phyloP scores from a whole-genome alignment of 371 early-diverging fungal genomes.

The Mucor circinelloides region DNA sequence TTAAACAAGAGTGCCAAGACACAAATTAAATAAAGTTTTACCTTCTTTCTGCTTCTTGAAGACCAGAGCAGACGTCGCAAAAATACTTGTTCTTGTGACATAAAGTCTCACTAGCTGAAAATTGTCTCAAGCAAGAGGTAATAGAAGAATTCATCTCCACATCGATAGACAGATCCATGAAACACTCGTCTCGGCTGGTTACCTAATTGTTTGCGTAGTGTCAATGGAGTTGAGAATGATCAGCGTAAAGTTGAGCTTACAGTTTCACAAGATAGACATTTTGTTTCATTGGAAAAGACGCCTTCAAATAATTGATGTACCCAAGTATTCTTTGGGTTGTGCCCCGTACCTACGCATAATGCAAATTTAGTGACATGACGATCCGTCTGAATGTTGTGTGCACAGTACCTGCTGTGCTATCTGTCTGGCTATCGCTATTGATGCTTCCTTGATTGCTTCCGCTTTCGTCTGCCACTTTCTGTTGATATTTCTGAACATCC shows the following conservation, averaged over 20 bases:
- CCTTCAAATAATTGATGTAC: conserved; percentile 97
- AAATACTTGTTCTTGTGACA: conserved; percentile 96
- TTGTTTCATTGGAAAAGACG: conserved; percentile 92
- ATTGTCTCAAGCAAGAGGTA: conserved; percentile 89
- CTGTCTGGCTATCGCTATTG: conserved; percentile 16
- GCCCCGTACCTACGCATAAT: not conserved
- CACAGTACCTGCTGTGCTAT: not conserved
- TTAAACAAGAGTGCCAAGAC: not conserved
- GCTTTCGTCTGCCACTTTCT: conserved; percentile 13
- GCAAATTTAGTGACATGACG: not conserved
- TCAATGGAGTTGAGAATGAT: not conserved
- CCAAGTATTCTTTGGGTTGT: conserved; percentile 70
- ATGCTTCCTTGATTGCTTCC: conserved; percentile 13
- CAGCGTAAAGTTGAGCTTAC: conserved; percentile 41
- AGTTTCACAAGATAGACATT: conserved; percentile 94
- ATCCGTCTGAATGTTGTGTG: not conserved
- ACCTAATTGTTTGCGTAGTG: conserved; percentile 47
- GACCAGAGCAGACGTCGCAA: conserved; percentile 91
- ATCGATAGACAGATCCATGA: conserved; percentile 95
- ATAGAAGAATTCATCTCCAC: conserved; percentile 95
- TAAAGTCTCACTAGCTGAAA: conserved; percentile 92
- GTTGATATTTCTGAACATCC: conserved; percentile 70
- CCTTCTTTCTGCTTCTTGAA: conserved; percentile 96
- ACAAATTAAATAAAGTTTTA: conserved; percentile 16
- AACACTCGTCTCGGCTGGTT: conserved; percentile 93